phyloP scores from a whole-genome alignment of 306 rosid genomes.

The Malus fusca region DNA sequence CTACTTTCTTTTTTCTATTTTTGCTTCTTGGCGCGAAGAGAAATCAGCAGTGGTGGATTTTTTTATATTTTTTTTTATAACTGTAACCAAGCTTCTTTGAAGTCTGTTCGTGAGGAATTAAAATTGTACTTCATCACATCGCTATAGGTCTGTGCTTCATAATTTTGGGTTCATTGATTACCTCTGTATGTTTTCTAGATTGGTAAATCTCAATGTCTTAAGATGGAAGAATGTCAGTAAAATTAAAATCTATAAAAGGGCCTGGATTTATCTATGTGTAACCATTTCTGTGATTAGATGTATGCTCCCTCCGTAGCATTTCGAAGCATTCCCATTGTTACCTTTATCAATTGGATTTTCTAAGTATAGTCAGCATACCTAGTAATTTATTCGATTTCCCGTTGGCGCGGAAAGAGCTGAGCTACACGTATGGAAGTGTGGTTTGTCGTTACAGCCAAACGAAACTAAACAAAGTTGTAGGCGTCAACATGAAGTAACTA shows the following conservation, averaged over 20 bases:
- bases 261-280: not conserved
- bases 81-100: not conserved
- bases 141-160: not conserved
- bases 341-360: not conserved
- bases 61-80: not conserved
- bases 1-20: not conserved
- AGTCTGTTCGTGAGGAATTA: not conserved
- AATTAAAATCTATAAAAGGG: not conserved
- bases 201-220: not conserved
- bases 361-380: not conserved
- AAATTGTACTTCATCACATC: not conserved
- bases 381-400: not conserved
- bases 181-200: not conserved
- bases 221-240: constrained; percentile 1
- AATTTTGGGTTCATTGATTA: not conserved
- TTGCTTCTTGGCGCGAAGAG: not conserved
- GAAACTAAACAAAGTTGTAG: not conserved
- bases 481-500: not conserved
- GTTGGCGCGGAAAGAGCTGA: not conserved
- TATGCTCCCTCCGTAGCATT: not conserved
- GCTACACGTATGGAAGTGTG: not conserved
- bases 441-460: not conserved
- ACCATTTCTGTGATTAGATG: not conserved
- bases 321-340: not conserved
- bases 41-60: not conserved